phyloP scores from a whole-genome alignment of 352 stramenopile genomes.

The Pythium utonaiense region DNA sequence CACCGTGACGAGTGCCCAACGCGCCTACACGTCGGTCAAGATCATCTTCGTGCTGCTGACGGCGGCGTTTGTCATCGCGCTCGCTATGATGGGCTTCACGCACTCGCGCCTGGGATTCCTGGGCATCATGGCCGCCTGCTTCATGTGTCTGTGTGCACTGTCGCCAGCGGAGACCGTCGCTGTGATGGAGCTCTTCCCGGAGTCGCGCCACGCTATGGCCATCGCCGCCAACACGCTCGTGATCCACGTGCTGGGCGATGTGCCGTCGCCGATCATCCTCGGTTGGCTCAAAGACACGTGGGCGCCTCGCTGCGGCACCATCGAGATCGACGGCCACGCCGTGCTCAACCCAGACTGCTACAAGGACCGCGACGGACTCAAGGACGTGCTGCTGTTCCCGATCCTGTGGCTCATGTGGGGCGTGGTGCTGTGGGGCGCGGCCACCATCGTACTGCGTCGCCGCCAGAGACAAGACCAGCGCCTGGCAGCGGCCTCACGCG shows the following conservation, averaged over 20 bases:
- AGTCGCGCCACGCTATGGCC: constrained; percentile 84
- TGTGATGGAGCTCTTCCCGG: constrained; percentile 88
- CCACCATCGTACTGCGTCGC: constrained; percentile 36
- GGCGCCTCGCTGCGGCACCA: constrained; percentile 83
- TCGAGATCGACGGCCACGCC: constrained; percentile 56
- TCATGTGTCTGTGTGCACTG: constrained; percentile 74
- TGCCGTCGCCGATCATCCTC: constrained; percentile 92
- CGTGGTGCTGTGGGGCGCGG: constrained; percentile 58
- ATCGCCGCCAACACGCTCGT: constrained; percentile 89
- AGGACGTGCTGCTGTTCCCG: constrained; percentile 68
- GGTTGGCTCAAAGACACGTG: constrained; percentile 91
- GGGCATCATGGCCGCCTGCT: constrained; percentile 57
- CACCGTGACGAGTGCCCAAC: constrained; percentile 28
- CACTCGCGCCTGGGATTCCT: constrained; percentile 57
- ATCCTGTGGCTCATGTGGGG: constrained; percentile 74
- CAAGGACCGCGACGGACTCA: constrained; percentile 55
- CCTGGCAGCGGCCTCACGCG: background rate
- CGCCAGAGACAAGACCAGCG: background rate
- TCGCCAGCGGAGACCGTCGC: constrained; percentile 80
- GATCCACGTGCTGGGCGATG: constrained; percentile 93
- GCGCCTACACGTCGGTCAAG: constrained; percentile 52
- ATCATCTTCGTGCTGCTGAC: constrained; percentile 72
- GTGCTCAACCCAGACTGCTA: constrained; percentile 65
- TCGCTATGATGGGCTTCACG: constrained; percentile 62
- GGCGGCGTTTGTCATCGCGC: constrained; percentile 43